Base-by-base conservation (phyloP, 1,284 basidiomycete genomes). In the Naganishia sp. region DNA sequence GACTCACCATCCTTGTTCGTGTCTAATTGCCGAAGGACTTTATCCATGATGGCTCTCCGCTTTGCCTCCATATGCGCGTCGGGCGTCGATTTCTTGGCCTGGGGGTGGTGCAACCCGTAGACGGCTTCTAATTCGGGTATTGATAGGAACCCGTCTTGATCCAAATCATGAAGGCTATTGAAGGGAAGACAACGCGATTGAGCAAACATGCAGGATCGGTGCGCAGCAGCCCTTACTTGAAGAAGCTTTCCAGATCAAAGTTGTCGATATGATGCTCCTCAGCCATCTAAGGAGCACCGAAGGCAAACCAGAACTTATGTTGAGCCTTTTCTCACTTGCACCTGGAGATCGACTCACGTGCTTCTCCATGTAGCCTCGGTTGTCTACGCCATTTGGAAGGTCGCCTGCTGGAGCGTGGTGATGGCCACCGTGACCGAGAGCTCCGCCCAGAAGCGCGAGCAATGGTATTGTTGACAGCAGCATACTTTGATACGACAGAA, bases 51-150 rank as follows among this genome's bases (percentile, higher is more conserved):
- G 65, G 85, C 79, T 67, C 92, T 85, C 81, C 97, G 94, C 77
- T 86, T 83, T 75, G 91, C 86, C 74, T 94, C 91, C 63, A 89
- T 86, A 58, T 86, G 82, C 46, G 92, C 89, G 71, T 90, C 88
- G 84, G 83, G 87, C 25, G 91, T 90, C 79, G 90, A 87, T 79
- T 92, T 89, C 79, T 90, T 87, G 72, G 92, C 92, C 67, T 94
- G 85, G 10, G 64, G 64, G 78, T 99, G 96, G 79, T 98, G 93
- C 25, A 99, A 90, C 66, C 95, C 95, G 73, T 96, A 95, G 50
- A 95, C 86, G 6, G 92, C 90, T 76, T 94, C 88, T 69, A 94
- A 89, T 78, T 94, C 91, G 68, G 87, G 86, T 66, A 83, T 81
- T 77, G 90, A 86, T 88, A 90, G 90, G 45, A 83, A 72, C 0